A percentile compares a stretch with the other conserved stretches of the same genome.
Evolutionary conservation across 2,329 filamentous ascomycete species (phyloP).

Genomic region (Clonostachys byssicola): DNA sequence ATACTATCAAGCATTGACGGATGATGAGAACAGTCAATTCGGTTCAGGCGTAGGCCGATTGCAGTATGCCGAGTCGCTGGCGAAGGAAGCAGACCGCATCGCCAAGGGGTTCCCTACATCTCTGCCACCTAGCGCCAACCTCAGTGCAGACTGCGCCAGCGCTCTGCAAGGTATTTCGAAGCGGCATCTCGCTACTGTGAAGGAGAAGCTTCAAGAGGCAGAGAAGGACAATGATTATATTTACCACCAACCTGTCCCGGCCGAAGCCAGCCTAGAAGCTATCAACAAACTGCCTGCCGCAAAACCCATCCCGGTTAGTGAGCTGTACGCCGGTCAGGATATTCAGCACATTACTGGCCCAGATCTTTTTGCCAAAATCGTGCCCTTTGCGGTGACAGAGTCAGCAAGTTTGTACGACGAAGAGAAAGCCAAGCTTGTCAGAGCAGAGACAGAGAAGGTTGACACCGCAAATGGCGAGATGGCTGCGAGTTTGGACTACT

Average conservation of each 20-base stretch:
- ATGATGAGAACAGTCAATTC: slow-evolving; percentile 84
- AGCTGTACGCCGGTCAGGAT: slow-evolving; percentile 94
- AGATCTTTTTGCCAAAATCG: slow-evolving; percentile 94
- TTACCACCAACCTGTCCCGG: slow-evolving; percentile 89
- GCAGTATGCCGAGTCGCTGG: slow-evolving; percentile 73
- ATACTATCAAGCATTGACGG: slow-evolving; percentile 88
- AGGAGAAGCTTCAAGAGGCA: slow-evolving; percentile 73
- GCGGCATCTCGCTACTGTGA: slow-evolving; percentile 73
- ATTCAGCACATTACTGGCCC: slow-evolving; percentile 96
- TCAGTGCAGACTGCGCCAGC: slow-evolving; percentile 73
- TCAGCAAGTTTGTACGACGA: slow-evolving; percentile 96
- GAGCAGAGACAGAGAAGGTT: slow-evolving; percentile 89
- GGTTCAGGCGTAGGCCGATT: slow-evolving; percentile 81
- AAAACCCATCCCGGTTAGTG: slow-evolving; percentile 94
- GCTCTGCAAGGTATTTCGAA: slow-evolving; percentile 78
- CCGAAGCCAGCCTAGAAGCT: slow-evolving; percentile 73
- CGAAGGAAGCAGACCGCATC: slow-evolving; percentile 72
- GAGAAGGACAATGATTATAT: slow-evolving; percentile 97
- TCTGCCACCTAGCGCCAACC: slow-evolving; percentile 75
- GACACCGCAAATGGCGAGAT: slow-evolving; percentile 93
- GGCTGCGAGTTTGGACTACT: slow-evolving; percentile 89
- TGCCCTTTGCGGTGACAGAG: slow-evolving; percentile 93
- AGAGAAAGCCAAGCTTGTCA: slow-evolving; percentile 92
- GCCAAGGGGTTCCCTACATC: slow-evolving; percentile 78
- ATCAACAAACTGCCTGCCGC: slow-evolving; percentile 91